Base-by-base conservation (phyloP, 1,139 yeast species). In the Ogataea hybrid region DNA sequence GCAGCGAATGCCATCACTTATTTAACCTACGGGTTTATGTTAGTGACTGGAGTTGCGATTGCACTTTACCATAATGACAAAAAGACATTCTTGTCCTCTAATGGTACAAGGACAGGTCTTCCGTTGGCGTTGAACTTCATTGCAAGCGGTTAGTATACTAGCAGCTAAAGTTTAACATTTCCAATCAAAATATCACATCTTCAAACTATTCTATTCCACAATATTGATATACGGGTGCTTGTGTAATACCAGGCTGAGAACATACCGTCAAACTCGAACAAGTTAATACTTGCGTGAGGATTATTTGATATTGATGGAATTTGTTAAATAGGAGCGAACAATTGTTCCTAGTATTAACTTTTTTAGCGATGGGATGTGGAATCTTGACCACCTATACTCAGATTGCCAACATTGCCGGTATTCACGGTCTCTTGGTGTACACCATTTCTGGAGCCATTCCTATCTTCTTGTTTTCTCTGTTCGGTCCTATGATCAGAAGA, bases 201-300 rank as follows among this genome's bases (percentile, higher is more conserved):
- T 25, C 27, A 25, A 25, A 12, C 28, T 22, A n/a, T 28, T 20
- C 17, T n/a, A 14, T 22, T 34, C 43, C 47, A 48, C 63, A 59
- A 60, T 61, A 60, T 60, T 47, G 54, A 49, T 50, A 58, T 28
- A 54, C 84, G 84, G 84, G 84, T 78, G 84, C 71, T 23, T 15
- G 25, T 25, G 22, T 5, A 16, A 35, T 37, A 45, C 67, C 20
- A 28, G 12, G 83, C 87, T 82, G 88, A 81, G 88, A 81, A 65
- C 50, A 77, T 59, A 81, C 89, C 88, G 88, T 76, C 68, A 70
- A 70, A 84, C 92, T 84, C 92, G 92, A 84, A 70, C 90, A 84
- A 82, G 63, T 66, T 82, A 74, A 73, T 71, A 67, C 92, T 84
- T 84, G 92, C 90, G 90, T 81, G 92, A 83, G 92, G 82, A 83